A percentile compares a stretch with the other conserved stretches of the same genome.
phyloP scores from a whole-genome alignment of 2,329 filamentous ascomycete species.

The Chaetomiaceae sp. region DNA sequence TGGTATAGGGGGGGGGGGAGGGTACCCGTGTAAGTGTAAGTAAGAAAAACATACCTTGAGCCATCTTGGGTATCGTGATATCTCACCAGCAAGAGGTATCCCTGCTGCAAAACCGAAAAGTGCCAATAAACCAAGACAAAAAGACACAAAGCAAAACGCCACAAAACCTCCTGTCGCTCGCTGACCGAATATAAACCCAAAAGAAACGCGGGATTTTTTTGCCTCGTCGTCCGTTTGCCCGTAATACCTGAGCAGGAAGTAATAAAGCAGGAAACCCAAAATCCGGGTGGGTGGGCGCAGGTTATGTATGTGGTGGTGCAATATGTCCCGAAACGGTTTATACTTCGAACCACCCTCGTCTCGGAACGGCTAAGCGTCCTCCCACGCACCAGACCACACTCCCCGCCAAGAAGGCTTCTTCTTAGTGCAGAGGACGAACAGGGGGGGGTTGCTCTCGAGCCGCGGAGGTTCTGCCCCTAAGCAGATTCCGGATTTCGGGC shows the following conservation, averaged over 20 bases:
- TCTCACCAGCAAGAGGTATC: background rate
- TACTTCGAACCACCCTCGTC: slow-evolving; percentile 5
- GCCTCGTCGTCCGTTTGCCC: background rate
- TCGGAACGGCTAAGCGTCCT: background rate
- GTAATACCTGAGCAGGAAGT: too few relatives aligned
- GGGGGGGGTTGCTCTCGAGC: background rate
- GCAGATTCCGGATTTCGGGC: background rate
- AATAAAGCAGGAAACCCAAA: too few relatives aligned
- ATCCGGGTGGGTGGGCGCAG: background rate
- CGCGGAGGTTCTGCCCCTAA: background rate
- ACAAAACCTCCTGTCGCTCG: background rate
- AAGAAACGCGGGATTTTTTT: background rate
- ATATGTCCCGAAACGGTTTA: background rate
- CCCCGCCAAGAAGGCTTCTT: background rate
- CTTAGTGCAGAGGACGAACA: too few relatives aligned
- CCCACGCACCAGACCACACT: background rate
- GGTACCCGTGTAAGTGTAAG: too few relatives aligned
- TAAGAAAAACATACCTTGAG: background rate
- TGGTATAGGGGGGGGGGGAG: too few relatives aligned
- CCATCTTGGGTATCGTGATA: slow-evolving; percentile 4
- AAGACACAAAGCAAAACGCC: background rate
- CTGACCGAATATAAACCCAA: background rate
- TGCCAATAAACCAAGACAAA: background rate
- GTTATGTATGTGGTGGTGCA: background rate
- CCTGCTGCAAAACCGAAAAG: background rate